A percentile compares a stretch with the other conserved stretches of the same genome.
These are phyloP conservation scores for Mrakia frigida DNA, from an alignment of 768 basidiomycete genomes.

Conservation along the genomic window DNA sequence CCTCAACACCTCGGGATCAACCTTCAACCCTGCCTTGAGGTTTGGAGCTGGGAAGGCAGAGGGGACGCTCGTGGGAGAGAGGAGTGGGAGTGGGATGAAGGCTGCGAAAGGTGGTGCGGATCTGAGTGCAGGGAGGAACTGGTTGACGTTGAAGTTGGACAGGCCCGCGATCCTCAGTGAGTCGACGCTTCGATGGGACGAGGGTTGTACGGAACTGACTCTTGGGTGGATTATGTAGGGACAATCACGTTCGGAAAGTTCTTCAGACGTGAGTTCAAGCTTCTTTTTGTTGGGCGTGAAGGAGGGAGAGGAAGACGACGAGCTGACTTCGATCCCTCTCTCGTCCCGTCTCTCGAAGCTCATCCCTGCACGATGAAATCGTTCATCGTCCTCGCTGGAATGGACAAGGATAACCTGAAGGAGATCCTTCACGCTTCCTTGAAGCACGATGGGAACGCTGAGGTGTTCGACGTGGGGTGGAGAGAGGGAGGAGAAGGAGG, in stretches of 20 bases:
- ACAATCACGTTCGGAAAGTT: conserved; percentile 34
- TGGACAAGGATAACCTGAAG: conserved; percentile 25
- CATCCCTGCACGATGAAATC: conserved; percentile 36
- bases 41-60: conserved; percentile 4
- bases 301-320: too few species aligned
- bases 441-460: conserved; percentile 26
- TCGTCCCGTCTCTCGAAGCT: background rate
- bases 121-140: conserved; percentile 13
- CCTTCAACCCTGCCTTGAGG: background rate
- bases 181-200: background rate
- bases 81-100: background rate
- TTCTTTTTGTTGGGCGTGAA: background rate
- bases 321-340: background rate
- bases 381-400: conserved; percentile 33
- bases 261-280: conserved; percentile 13
- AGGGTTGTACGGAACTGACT: background rate
- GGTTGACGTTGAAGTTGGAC: conserved; percentile 32
- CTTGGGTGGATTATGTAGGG: background rate
- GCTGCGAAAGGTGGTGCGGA: background rate
- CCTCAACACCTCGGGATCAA: background rate
- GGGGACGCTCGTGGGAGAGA: background rate
- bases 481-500: conserved; percentile 13
- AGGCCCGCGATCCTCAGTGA: conserved; percentile 26
- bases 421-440: conserved; percentile 25
- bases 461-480: conserved; percentile 30